A percentile compares a stretch with the other conserved stretches of the same genome.
phyloP scores from a whole-genome alignment of 169 alveolate species.

The Plasmodium malariae region DNA sequence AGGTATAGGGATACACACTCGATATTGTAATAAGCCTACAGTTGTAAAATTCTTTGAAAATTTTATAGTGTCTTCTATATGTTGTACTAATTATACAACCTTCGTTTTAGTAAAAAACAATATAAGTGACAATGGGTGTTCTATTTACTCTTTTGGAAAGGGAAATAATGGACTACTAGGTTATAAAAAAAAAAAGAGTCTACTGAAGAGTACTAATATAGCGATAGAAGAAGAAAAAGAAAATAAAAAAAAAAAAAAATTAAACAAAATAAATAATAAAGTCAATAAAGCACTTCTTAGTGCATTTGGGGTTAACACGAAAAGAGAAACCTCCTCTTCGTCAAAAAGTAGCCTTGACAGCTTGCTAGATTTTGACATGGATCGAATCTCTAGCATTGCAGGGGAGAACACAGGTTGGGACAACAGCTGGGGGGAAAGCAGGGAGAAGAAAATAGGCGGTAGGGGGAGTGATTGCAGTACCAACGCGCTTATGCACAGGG shows the following conservation, averaged over 20 bases:
- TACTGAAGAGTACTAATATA: slow-evolving; percentile 3
- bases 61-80: slow-evolving; percentile 76
- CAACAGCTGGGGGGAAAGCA: not conserved
- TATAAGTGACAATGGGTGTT: slow-evolving; percentile 78
- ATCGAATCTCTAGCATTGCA: slow-evolving; percentile 17
- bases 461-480: no score
- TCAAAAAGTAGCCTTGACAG: slow-evolving; percentile 1
- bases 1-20: slow-evolving; percentile 81
- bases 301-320: slow-evolving; percentile 24
- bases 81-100: slow-evolving; percentile 83
- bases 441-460: no score
- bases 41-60: slow-evolving; percentile 77
- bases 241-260: slow-evolving; percentile 2
- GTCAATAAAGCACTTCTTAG: slow-evolving; percentile 11
- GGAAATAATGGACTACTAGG: slow-evolving; percentile 89
- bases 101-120: slow-evolving; percentile 79
- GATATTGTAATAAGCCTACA: slow-evolving; percentile 76
- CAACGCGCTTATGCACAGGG: no score
- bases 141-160: slow-evolving; percentile 86
- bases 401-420: not conserved
- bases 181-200: slow-evolving; percentile 46
- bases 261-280: not conserved
- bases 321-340: not conserved
- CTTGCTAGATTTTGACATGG: slow-evolving; percentile 17
- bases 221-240: not conserved